These are phyloP conservation scores for Leccinum griseonigrum DNA, from an alignment of 1,284 basidiomycete species.

Conservation along the genomic window DNA sequence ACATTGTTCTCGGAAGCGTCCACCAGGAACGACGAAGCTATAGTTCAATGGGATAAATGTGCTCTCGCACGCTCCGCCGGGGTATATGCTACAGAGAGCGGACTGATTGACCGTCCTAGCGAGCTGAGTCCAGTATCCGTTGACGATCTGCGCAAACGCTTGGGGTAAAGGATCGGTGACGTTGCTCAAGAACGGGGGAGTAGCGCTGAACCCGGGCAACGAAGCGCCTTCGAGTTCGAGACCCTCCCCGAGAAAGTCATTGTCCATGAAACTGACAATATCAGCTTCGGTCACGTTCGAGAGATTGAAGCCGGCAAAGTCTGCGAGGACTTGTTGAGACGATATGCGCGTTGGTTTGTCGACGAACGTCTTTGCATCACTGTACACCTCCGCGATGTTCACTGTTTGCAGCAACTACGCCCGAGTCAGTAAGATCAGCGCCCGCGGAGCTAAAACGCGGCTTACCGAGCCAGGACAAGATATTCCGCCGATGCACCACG, in stretches of 20 bases:
- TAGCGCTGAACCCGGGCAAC: conserved; percentile 60
- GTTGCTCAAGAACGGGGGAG: conserved; percentile 70
- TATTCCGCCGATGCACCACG: conserved; percentile 78
- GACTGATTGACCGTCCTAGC: conserved; percentile 73
- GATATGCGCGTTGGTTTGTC: conserved; percentile 83
- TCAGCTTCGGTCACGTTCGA: conserved; percentile 51
- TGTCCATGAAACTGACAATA: conserved; percentile 70
- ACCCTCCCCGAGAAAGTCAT: conserved; percentile 84
- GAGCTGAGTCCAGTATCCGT: conserved; percentile 81
- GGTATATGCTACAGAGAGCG: conserved; percentile 55
- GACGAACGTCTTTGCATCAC: conserved; percentile 87
- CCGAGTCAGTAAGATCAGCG: background rate
- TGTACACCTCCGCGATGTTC: conserved; percentile 72
- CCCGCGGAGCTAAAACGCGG: conserved; percentile 13
- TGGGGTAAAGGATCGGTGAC: conserved; percentile 70
- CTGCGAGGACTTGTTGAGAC: conserved; percentile 63
- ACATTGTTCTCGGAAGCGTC: conserved; percentile 72
- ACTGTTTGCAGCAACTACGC: conserved; percentile 79
- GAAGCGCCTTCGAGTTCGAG: conserved; percentile 70
- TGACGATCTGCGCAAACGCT: conserved; percentile 75
- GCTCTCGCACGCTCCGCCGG: conserved; percentile 66
- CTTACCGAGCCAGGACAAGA: conserved; percentile 80
- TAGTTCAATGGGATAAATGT: conserved; percentile 87
- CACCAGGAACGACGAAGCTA: conserved; percentile 87
- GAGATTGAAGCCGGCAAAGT: conserved; percentile 59